Evolutionary conservation across 352 stramenopile species (phyloP), one percentile per base, ranked within the genome.

Genomic region (Phytophthora melonis): DNA sequence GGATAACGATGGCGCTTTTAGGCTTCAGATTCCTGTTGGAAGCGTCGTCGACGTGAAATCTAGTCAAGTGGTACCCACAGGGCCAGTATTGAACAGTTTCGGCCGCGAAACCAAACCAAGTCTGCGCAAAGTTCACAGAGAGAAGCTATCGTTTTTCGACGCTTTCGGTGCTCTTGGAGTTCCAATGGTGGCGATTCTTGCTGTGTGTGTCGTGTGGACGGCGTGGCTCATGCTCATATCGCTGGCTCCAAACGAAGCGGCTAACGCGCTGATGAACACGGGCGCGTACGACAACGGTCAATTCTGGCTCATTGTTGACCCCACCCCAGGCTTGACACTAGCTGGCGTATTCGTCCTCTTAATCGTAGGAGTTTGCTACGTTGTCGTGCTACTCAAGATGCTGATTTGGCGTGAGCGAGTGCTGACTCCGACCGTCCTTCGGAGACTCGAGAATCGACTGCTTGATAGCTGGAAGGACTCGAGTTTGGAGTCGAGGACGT

Each of bases 261-360:
- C 65, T 3, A 81, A 78, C 25, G 45, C 32, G 43, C 66, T 78
- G 10, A 75, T 81, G 74, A 27, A 63, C 21, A 81, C 71, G 27
- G 53, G 10, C 0, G 41, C 68, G 8, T 80, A 66, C 11, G 71
- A 81, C 55, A 58, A 68, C 3, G 70, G 66, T 9, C 52, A 68
- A 30, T 79, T 81, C 58, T 78, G 74, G 66, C 58, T 73, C 13
- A 75, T 75, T 50, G 41, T 67, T 21, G 67, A 76, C 32, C 14
- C 57, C 1, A 61, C 60, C 3, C 53, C 32, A 19, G 6, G 9
- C 0, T 21, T 79, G 27, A 73, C 55, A 13, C 3, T 5, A 1
- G 39, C 43, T 3, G 54, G 53, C 1, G 52, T 63, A 3, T 43
- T 25, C 0, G 32, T 67, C 5, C 8, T 75, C 7, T 5, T 65